Base-by-base conservation (phyloP, 2,329 filamentous ascomycete species). In the Fusarium gaditjirri region DNA sequence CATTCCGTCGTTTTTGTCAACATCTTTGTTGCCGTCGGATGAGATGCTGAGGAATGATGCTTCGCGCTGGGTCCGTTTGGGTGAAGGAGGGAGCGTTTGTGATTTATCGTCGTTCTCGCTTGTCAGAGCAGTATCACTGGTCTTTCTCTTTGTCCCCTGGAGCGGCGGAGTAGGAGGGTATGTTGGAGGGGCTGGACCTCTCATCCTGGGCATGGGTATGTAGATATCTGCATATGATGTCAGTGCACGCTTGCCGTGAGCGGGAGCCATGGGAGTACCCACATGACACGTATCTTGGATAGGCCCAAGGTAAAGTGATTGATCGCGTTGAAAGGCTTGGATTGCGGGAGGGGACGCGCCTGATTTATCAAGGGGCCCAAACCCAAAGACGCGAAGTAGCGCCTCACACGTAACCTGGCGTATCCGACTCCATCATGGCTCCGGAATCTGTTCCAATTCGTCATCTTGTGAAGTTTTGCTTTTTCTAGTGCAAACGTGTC, bases 381-480 rank as follows among this genome's bases (percentile, higher is more conserved):
- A 25, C 14, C 5, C n/a, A 8, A 21, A 50, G 27, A 31, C 33
- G 25, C 25, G 12, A 12, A 6, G 6, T 27, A 2, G 1, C 0
- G 6, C 3, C 1, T 4, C 4, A n/a, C 53, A 47, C 42, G 23
- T 59, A 50, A 25, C 6, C 6, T 3, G 16, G 7, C 16, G 17
- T 8, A 17, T 58, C 7, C 5, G 17, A 31, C 8, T 6, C 33
- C 25, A 25, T 25, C 25, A 25, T 25, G 25, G 25, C 25, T 25
- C 25, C 25, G 5, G 25, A 25, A 25, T 25, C 25, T 25, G 25
- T 25, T 25, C 47, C 25, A 39, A 33, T 27, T 46, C 14, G n/a
- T 29, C 4, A 7, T 60, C 5, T 23, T 9, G 33, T 41, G 11
- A 19, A 33, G 27, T 58, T 63, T 63, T 61, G 31, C 61, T 62